Conservation (phyloP, 345 rosid species). For the Reutealis trisperma region DNA sequence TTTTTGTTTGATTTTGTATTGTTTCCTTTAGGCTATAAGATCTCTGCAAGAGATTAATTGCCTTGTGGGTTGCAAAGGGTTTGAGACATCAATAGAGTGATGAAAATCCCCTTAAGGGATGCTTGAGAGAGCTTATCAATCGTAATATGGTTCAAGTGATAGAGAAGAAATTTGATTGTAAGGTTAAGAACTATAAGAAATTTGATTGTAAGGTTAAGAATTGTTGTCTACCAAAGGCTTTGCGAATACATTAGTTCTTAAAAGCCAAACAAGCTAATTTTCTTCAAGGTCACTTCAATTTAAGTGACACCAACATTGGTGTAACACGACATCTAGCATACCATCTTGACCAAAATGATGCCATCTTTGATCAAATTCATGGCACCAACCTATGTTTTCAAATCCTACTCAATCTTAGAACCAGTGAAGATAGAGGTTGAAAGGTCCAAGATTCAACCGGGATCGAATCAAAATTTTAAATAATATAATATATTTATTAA, state of each 20-base stretch:
- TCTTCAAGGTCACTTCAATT: no score
- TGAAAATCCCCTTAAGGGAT: not conserved
- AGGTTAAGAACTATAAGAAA: not conserved
- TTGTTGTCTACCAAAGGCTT: not conserved
- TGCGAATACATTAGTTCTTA: not conserved
- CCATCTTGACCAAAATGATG: conserved; percentile 3
- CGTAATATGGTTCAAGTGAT: conserved; percentile 14
- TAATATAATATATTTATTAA: no score
- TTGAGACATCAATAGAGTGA: not conserved
- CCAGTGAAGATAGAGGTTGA: no score
- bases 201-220: not conserved
- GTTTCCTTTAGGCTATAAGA: no score
- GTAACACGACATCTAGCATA: not conserved
- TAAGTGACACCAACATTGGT: no score
- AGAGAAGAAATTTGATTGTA: conserved; percentile 6
- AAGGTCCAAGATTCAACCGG: no score
- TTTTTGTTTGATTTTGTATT: no score
- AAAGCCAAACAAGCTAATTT: not conserved
- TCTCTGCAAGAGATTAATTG: no score
- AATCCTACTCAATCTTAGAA: no score
- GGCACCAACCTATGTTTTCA: no score
- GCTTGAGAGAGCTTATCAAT: not conserved
- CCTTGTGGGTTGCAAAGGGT: not conserved
- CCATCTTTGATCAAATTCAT: conserved; percentile 3
- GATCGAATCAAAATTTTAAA: no score